phyloP scores from a whole-genome alignment of 192 early-diverging fungal genomes.

The Umbelopsis ramanniana region DNA sequence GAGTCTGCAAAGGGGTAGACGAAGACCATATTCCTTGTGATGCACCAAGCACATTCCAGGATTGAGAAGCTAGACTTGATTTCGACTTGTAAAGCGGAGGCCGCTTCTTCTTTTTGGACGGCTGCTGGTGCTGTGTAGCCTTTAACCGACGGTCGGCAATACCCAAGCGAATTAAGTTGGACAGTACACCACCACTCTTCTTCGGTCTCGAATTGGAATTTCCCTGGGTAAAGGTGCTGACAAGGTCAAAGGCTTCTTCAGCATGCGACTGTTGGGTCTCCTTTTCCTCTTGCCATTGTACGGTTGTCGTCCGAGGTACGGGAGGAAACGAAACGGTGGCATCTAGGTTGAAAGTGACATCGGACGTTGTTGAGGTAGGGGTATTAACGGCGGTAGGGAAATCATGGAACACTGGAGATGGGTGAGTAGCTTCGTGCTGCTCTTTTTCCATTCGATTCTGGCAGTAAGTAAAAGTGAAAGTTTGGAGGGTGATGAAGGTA shows the following conservation, averaged over 20 bases:
- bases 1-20: slow-evolving; percentile 1
- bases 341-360: neutral
- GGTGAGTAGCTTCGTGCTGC: neutral
- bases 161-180: slow-evolving; percentile 50
- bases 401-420: neutral
- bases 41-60: slow-evolving; percentile 1
- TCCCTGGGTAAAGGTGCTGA: slow-evolving; percentile 27
- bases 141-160: slow-evolving; percentile 24
- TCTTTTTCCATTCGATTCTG: slow-evolving; percentile 7
- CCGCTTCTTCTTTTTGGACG: neutral
- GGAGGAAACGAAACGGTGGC: slow-evolving; percentile 17
- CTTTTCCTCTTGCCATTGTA: slow-evolving; percentile 1
- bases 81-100: slow-evolving; percentile 17
- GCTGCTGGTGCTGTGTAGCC: slow-evolving; percentile 8
- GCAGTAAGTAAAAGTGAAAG: neutral
- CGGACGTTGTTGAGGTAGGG: neutral
- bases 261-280: slow-evolving; percentile 15
- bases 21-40: slow-evolving; percentile 13
- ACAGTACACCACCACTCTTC: slow-evolving; percentile 46
- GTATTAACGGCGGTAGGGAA: neutral
- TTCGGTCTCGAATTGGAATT: slow-evolving; percentile 24
- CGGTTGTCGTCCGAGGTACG: slow-evolving; percentile 2
- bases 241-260: slow-evolving; percentile 33
- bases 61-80: neutral
- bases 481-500: neutral